Evolutionary conservation across 305 asterid genomes (phyloP), one percentile per base, ranked within the genome.

Genomic region (Rubia peregrina): DNA sequence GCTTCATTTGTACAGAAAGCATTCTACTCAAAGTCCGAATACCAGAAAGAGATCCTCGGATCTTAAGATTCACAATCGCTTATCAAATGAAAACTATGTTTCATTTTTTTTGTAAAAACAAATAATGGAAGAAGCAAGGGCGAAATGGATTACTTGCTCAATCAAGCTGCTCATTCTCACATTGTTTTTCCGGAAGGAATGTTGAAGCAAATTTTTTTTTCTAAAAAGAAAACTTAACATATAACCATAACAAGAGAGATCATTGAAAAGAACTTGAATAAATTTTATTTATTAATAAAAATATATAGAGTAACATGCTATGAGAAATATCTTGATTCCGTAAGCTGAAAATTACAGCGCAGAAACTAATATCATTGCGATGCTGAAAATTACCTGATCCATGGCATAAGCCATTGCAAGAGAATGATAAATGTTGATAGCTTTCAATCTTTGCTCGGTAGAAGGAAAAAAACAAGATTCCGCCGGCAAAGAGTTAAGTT

Each of bases 351-450:
- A 33, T 33, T 33, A 33, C 36, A 33, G 3, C 0, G 36, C 36
- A 33, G 5, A 33, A 2, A 33, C 36, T 33, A 33, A 33, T 33
- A 33, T 33, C 36, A 33, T 5, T 33, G 36, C 5, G 36, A 33
- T 33, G 36, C 5, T 33, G 36, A 33, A 33, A 33, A 33, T 33
- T 33, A 33, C 36, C 0, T 33, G 98, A 81, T 90, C 98, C 98
- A 93, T 90, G 79, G 90, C 94, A 84, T 90, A 89, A 13, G 95
- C 97, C 90, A 80, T 78, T 75, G 97, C 92, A 68, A 93, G 81
- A 16, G 98, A 86, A 60, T 91, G 87, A 60, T 94, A 85, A 68
- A 93, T 90, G 74, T 86, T 86, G 63, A 85, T 73, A 66, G 95
- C 96, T 80, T 85, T 93, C 75, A 80, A 79, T 79, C 85, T 82